Evolutionary conservation across 1,284 basidiomycete species (phyloP).

Genomic region (Melanopsichium pennsylvanicum): DNA sequence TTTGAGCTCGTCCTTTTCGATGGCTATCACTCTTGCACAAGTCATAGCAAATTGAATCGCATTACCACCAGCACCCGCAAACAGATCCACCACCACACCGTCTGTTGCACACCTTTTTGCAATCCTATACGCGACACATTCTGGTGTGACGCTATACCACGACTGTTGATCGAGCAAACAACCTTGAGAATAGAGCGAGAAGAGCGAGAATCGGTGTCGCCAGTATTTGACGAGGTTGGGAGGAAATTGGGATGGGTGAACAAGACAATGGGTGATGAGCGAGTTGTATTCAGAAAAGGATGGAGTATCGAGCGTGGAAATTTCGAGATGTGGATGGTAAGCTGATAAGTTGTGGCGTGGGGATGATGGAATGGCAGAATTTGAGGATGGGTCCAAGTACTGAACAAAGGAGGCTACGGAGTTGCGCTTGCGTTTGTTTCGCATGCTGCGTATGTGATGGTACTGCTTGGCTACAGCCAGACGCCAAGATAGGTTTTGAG

Average conservation of each 20-base stretch:
- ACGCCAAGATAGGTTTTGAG: no score
- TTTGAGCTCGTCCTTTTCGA: conserved; percentile 84
- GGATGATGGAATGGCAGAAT: neutral
- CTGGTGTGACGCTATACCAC: conserved; percentile 97
- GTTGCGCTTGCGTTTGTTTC: conserved; percentile 33
- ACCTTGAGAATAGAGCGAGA: conserved; percentile 54
- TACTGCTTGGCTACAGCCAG: neutral
- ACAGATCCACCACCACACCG: conserved; percentile 79
- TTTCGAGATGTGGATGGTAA: conserved; percentile 30
- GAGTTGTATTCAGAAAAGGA: conserved; percentile 3
- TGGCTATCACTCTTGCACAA: conserved; percentile 88
- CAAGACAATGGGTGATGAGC: conserved; percentile 15
- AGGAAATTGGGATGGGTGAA: conserved; percentile 22
- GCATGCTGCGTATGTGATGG: conserved; percentile 3
- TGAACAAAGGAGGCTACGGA: conserved; percentile 6
- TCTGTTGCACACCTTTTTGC: conserved; percentile 78
- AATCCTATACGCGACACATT: conserved; percentile 86
- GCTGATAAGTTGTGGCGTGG: conserved; percentile 5
- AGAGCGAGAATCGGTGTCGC: conserved; percentile 47
- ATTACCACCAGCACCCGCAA: conserved; percentile 97
- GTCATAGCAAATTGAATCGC: conserved; percentile 95
- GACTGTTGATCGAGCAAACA: conserved; percentile 78
- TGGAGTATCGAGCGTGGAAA: neutral
- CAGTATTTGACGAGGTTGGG: conserved; percentile 38
- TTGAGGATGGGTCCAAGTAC: conserved; percentile 1